Evolutionary conservation across 2,329 filamentous ascomycete species (phyloP).

Genomic region (Trichophyton equinum): DNA sequence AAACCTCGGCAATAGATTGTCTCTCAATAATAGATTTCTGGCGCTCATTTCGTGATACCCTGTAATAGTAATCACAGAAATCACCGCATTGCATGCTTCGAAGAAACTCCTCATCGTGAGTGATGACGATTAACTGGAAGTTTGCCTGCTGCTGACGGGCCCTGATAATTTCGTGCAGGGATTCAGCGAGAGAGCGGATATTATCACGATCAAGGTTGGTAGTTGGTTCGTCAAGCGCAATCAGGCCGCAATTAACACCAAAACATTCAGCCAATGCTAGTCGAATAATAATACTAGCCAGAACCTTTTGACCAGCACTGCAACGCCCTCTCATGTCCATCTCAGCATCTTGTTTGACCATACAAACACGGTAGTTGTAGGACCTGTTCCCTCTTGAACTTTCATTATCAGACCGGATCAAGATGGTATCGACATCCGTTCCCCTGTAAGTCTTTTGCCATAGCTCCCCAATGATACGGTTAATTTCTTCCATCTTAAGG

Average conservation of each 20-base stretch:
- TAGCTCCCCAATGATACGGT: constrained; percentile 85
- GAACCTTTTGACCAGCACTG: constrained; percentile 89
- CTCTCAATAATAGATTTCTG: constrained; percentile 81
- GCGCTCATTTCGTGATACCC: constrained; percentile 66
- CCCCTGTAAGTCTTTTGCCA: constrained; percentile 96
- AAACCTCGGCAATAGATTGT: constrained; percentile 41
- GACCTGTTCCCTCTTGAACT: constrained; percentile 58
- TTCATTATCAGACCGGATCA: constrained; percentile 87
- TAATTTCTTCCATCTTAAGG: constrained; percentile 97
- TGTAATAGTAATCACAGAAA: constrained; percentile 84
- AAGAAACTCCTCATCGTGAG: constrained; percentile 94
- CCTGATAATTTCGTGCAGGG: constrained; percentile 76
- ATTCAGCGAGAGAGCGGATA: constrained; percentile 75
- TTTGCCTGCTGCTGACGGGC: constrained; percentile 74
- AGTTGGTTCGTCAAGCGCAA: constrained; percentile 93
- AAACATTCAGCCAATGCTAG: constrained; percentile 93
- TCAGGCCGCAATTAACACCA: constrained; percentile 86
- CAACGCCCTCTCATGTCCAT: constrained; percentile 99
- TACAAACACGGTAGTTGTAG: constrained; percentile 96
- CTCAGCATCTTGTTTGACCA: constrained; percentile 93
- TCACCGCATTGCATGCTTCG: constrained; percentile 87
- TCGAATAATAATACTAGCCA: constrained; percentile 94
- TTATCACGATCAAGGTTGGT: constrained; percentile 95
- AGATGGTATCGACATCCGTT: constrained; percentile 91
- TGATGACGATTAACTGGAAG: constrained; percentile 97